Evolutionary conservation across 2,329 filamentous ascomycete species (phyloP), one percentile per base, ranked within the genome.

Genomic region (Westerdykella aurantiaca): DNA sequence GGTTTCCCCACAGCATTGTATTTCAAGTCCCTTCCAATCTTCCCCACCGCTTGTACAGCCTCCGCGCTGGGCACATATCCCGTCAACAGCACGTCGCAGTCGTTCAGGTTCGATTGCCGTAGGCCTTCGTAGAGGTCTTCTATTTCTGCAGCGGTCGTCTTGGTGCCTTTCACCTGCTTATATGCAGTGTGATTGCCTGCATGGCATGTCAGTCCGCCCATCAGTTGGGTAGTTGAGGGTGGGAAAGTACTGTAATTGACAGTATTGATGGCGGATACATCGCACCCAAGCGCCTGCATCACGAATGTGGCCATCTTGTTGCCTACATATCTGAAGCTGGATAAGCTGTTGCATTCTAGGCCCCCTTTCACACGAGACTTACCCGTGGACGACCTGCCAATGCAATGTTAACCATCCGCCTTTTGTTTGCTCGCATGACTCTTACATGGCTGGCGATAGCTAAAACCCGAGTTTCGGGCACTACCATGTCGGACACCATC

Each of bases 291-390:
- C 1, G 86, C 85, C 68, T 98, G 91, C 77, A 98, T 85, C 53
- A 90, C 88, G 63, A 95, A 94, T 1, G 89, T 89, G 34, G 90
- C 90, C 76, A 98, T 95, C 60, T 91, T 95, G 68, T 98, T 98
- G 41, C 93, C 93, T 55, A 98, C 93, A 77, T 96, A 91, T 65
- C 93, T 95, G 66, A 41, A 40, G 37, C 31, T 25, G 17, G 16
- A 42, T 67, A 38, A 66, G 61, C 49, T 40, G 45, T 18, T 11
- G 44, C 40, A 44, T 31, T 34, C 21, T 7, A 14, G 25, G 12
- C 34, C 6, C 6, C 31, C 38, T 21, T 18, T 11, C 21, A 11
- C 16, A 34, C 22, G 38, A 39, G 31, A 75, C 81, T 79, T 72
- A 87, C 83, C 83, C 83, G 57, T 84, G 85, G 54, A 84, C 82